Evolutionary conservation across 1,284 basidiomycete species (phyloP).

Genomic region (Athelia sp.): DNA sequence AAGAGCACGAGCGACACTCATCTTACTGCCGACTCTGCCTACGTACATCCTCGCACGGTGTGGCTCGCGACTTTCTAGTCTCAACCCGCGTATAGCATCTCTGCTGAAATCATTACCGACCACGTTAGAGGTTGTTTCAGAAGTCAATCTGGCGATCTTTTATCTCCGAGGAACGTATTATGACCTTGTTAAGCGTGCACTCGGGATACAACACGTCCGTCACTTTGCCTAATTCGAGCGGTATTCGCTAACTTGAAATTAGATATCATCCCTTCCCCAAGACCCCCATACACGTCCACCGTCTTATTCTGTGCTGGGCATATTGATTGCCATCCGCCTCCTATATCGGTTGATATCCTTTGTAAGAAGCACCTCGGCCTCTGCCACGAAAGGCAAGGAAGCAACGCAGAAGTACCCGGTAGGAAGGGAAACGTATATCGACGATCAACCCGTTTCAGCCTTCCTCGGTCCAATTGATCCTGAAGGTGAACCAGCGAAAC

Average conservation of each 20-base stretch:
- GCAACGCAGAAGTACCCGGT: conserved; percentile 1
- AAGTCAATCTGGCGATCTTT: conserved; percentile 80
- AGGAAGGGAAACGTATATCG: conserved; percentile 53
- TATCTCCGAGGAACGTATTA: conserved; percentile 81
- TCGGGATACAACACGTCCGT: conserved; percentile 73
- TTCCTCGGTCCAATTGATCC: conserved; percentile 50
- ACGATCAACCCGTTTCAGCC: conserved; percentile 56
- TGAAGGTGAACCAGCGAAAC: conserved; percentile 45
- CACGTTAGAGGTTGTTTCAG: conserved; percentile 49
- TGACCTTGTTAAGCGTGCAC: conserved; percentile 65
- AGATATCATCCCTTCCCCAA: conserved; percentile 72
- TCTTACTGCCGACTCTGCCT: conserved; percentile 64
- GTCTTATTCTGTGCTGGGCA: conserved; percentile 81
- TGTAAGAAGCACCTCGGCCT: conserved; percentile 26
- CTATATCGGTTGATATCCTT: conserved; percentile 54
- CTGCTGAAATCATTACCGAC: conserved; percentile 40
- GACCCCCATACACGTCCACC: conserved; percentile 70
- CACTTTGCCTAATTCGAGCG: not conserved
- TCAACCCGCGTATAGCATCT: conserved; percentile 30
- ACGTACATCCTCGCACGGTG: conserved; percentile 55
- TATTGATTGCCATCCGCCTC: conserved; percentile 70
- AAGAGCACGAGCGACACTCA: conserved; percentile 44
- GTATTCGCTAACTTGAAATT: conserved; percentile 4
- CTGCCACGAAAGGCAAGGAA: conserved; percentile 21
- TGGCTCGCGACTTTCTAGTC: conserved; percentile 30